These are phyloP conservation scores for Pseudocercospora macadamiae DNA, from an alignment of 2,329 filamentous ascomycete species.

Conservation along the genomic window DNA sequence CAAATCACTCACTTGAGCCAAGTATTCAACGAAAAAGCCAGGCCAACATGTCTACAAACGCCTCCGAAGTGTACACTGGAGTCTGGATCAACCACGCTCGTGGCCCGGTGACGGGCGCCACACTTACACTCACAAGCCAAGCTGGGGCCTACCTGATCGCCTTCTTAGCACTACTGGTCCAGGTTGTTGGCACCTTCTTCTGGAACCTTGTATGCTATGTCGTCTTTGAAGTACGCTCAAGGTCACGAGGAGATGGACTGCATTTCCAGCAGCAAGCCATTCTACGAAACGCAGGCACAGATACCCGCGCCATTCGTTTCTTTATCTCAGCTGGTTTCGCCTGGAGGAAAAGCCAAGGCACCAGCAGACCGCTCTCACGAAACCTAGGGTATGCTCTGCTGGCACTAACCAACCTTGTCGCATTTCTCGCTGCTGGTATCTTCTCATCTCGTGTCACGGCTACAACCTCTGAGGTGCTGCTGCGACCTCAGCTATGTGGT, in stretches of 20 bases:
- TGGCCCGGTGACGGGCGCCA: not conserved
- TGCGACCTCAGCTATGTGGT: not conserved
- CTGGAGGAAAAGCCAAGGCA: not conserved
- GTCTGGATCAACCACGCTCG: constrained; percentile 8
- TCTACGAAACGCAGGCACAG: not conserved
- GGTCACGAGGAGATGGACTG: not conserved
- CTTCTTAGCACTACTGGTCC: not conserved
- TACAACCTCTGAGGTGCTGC: not conserved
- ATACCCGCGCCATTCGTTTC: not conserved
- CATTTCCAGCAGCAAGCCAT: not conserved
- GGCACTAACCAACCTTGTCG: too few relatives aligned
- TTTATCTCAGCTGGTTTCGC: not conserved
- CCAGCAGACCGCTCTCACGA: not conserved
- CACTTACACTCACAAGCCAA: not conserved
- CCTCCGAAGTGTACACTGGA: not conserved
- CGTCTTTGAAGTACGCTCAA: too few relatives aligned
- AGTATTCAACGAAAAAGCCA: too few relatives aligned
- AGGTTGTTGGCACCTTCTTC: not conserved
- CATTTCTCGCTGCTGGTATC: not conserved
- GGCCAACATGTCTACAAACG: too few relatives aligned
- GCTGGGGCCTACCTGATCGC: constrained; percentile 8
- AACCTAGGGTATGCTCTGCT: not conserved
- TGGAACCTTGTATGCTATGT: not conserved
- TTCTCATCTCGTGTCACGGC: not conserved
- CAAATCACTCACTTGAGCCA: too few relatives aligned